Conservation (phyloP, 257 asterid genomes). For the Solanum phureja region DNA sequence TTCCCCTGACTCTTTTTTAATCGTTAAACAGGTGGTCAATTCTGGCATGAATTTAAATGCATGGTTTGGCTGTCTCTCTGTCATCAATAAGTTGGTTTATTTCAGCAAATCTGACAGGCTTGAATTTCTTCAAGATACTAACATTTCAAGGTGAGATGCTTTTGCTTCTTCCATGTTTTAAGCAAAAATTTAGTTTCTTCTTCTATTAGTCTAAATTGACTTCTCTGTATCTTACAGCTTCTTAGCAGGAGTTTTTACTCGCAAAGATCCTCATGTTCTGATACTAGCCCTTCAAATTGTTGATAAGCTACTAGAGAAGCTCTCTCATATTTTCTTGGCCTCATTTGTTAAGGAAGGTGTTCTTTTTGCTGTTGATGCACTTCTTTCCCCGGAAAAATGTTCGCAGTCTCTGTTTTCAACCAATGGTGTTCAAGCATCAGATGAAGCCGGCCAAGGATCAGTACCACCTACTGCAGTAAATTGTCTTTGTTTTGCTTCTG, state of each 20-base stretch:
- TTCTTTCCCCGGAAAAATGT: slow-evolving; percentile 46
- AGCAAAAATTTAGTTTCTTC: neutral
- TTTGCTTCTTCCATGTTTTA: neutral
- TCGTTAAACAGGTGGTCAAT: slow-evolving; percentile 65
- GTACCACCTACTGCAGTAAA: slow-evolving; percentile 24
- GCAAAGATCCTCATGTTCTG: slow-evolving; percentile 78
- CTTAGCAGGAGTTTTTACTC: slow-evolving; percentile 85
- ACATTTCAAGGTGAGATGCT: slow-evolving; percentile 61
- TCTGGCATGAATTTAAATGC: slow-evolving; percentile 66
- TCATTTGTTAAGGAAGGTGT: slow-evolving; percentile 90
- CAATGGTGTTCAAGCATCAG: slow-evolving; percentile 33
- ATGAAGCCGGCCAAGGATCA: slow-evolving; percentile 19
- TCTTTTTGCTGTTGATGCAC: slow-evolving; percentile 53
- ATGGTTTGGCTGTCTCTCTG: slow-evolving; percentile 79
- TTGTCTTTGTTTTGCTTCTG: slow-evolving; percentile 74
- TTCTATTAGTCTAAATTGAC: slow-evolving; percentile 2
- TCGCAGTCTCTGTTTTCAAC: slow-evolving; percentile 35
- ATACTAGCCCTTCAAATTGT: slow-evolving; percentile 71
- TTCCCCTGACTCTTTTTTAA: slow-evolving; percentile 6
- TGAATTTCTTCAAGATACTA: slow-evolving; percentile 49
- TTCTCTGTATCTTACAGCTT: slow-evolving; percentile 37
- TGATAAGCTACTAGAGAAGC: slow-evolving; percentile 63
- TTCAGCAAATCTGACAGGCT: slow-evolving; percentile 63
- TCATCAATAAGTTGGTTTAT: slow-evolving; percentile 74
- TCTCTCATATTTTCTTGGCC: slow-evolving; percentile 49